Percentiles rank a stretch among this genome's conserved stretches.
Evolutionary conservation across 2,329 filamentous ascomycete genomes (phyloP).

Genomic region (Daldinia sp.): DNA sequence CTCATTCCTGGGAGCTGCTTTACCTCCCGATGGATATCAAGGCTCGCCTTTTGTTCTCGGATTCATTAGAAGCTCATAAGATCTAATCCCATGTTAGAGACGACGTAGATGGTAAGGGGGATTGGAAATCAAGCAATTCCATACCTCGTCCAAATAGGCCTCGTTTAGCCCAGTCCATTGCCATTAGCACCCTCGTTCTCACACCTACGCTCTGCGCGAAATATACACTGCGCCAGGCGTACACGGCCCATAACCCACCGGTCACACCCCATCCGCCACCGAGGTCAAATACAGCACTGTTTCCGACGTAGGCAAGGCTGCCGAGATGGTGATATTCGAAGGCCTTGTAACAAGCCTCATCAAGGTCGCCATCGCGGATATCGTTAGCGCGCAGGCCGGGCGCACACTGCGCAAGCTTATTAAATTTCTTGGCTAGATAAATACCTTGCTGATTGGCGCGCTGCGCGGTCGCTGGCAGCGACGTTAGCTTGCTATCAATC

Average conservation of each 20-base stretch:
- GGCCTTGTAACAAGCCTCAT: conserved; percentile 90
- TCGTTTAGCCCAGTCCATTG: conserved; percentile 99
- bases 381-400: conserved; percentile 82
- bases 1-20: not conserved
- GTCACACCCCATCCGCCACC: conserved; percentile 77
- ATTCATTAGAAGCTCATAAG: conserved; percentile 43
- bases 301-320: conserved; percentile 92
- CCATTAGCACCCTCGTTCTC: conserved; percentile 84
- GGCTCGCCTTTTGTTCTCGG: not conserved
- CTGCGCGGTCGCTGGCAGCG: conserved; percentile 92
- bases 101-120: not conserved
- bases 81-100: conserved; percentile 35
- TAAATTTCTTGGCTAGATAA: conserved; percentile 93
- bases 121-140: conserved; percentile 45
- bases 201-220: conserved; percentile 98
- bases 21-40: not conserved
- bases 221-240: conserved; percentile 95
- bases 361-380: conserved; percentile 86
- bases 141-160: conserved; percentile 93
- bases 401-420: conserved; percentile 81
- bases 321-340: conserved; percentile 95
- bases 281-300: conserved; percentile 94
- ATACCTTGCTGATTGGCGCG: conserved; percentile 94
- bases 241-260: conserved; percentile 90
- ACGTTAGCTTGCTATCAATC: conserved; percentile 95